phyloP scores from a whole-genome alignment of 1,284 basidiomycete genomes.

The Microbotryum saponariae region DNA sequence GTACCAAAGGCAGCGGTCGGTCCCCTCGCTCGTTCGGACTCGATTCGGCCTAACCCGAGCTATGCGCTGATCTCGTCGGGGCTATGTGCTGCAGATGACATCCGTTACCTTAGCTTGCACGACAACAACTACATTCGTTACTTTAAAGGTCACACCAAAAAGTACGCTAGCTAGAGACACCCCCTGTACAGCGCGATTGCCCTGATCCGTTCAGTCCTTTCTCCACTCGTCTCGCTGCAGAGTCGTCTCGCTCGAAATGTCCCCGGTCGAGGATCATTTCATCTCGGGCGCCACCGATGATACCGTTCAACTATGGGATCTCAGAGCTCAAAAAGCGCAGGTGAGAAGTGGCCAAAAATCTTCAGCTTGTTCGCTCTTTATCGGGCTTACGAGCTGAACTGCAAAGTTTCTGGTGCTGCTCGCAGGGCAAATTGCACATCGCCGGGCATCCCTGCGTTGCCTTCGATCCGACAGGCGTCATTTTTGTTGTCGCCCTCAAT shows the following conservation, averaged over 20 bases:
- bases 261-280: constrained; percentile 88
- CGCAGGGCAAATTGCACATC: constrained; percentile 48
- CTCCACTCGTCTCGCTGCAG: constrained; percentile 36
- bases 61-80: no score
- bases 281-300: constrained; percentile 89
- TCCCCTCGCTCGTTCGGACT: neutral
- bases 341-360: constrained; percentile 36
- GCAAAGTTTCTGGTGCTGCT: constrained; percentile 43
- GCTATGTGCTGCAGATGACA: constrained; percentile 50
- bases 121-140: constrained; percentile 95
- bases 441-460: constrained; percentile 68
- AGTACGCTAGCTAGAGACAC: constrained; percentile 37
- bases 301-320: constrained; percentile 94
- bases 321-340: constrained; percentile 67
- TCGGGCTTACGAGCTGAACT: neutral
- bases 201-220: neutral
- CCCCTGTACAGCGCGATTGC: no score
- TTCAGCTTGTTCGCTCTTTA: neutral
- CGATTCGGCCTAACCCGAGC: neutral
- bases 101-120: constrained; percentile 89
- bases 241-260: constrained; percentile 84
- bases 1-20: constrained; percentile 78
- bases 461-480: constrained; percentile 78
- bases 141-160: constrained; percentile 85
- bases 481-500: constrained; percentile 90